Conservation (phyloP, 2,329 filamentous ascomycete genomes). For the Sporothrix globosa region DNA sequence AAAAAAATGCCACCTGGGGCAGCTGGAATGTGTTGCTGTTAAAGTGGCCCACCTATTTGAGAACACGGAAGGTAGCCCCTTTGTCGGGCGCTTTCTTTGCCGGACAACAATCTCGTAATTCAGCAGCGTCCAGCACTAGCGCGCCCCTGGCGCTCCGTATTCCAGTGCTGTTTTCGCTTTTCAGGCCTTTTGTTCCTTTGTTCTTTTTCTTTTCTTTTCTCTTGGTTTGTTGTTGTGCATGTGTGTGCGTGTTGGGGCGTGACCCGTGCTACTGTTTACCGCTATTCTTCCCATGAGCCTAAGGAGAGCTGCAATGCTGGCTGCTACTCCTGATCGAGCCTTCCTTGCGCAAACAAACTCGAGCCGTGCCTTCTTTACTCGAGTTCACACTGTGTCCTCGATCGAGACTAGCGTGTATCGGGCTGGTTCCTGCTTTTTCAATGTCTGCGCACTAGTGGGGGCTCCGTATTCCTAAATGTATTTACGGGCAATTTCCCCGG, state of each 20-base stretch:
- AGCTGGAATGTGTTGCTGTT: background rate
- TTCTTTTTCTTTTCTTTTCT: background rate
- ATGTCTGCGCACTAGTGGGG: background rate
- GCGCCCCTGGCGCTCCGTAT: slow-evolving; percentile 22
- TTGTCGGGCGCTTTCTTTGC: slow-evolving; percentile 13
- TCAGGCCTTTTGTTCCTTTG: background rate
- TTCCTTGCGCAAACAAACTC: background rate
- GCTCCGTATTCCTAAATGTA: slow-evolving; percentile 28
- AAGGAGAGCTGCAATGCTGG: background rate
- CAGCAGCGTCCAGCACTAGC: slow-evolving; percentile 12
- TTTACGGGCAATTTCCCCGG: slow-evolving; percentile 18
- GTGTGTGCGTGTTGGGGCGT: background rate
- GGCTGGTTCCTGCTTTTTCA: slow-evolving; percentile 24
- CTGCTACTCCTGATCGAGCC: background rate
- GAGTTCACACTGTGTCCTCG: background rate
- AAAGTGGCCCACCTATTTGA: background rate
- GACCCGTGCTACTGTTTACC: background rate
- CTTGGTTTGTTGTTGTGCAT: background rate
- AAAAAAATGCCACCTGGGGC: background rate
- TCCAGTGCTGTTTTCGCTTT: background rate
- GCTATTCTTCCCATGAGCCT: slow-evolving; percentile 9
- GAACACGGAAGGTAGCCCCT: slow-evolving; percentile 13
- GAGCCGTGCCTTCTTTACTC: background rate
- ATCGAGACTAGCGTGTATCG: slow-evolving; percentile 2
- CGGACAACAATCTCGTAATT: slow-evolving; percentile 17